Base-by-base conservation (phyloP, 2,329 filamentous ascomycete genomes). In the Ascosphaera apis region DNA sequence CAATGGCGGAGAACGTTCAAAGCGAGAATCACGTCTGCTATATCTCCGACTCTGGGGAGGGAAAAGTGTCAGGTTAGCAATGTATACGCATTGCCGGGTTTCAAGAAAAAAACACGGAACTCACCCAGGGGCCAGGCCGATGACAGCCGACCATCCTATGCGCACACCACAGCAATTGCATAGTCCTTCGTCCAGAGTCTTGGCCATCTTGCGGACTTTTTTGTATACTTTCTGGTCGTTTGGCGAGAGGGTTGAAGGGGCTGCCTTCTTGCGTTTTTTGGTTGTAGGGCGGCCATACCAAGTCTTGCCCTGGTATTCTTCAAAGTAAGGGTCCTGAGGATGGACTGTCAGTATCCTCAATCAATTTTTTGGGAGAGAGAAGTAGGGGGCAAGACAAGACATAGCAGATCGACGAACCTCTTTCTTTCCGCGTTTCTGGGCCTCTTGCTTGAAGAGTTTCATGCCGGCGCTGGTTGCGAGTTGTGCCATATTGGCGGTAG, bases 61-160 rank as follows among this genome's bases (percentile, higher is more conserved):
- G 15, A 5, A 15, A 35, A 5, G 37, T 25, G 39, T 39, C 18
- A 31, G n/a, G 15, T 32, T 18, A 12, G 21, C 21, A 1, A 18
- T 3, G 34, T 8, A 15, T 35, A 25, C 15, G 16, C 2, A 4
- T 21, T 38, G 18, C 36, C 27, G 9, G 32, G 31, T 15, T 11
- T 13, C 19, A 33, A 31, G 2, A 13, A 27, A 1, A 15, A 4
- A n/a, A n/a, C 25, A n/a, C n/a, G 43, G 9, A 38, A 67, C 78
- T 65, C 66, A 82, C 69, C 69, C 69, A 45, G 88, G 88, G 37
- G 95, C 55, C 5, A 95, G 51, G 11, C 76, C 88, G 47, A 95
- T 80, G 39, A 92, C 68, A 46, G 76, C 78, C 36, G 79, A 72
- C 82, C 83, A 93, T 37, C 88, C 88, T 50, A 95, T 84, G 39